Percentiles rank a stretch among this genome's conserved stretches.
phyloP scores from a whole-genome alignment of 495 filamentous ascomycete species.

The Xylaria grammica region DNA sequence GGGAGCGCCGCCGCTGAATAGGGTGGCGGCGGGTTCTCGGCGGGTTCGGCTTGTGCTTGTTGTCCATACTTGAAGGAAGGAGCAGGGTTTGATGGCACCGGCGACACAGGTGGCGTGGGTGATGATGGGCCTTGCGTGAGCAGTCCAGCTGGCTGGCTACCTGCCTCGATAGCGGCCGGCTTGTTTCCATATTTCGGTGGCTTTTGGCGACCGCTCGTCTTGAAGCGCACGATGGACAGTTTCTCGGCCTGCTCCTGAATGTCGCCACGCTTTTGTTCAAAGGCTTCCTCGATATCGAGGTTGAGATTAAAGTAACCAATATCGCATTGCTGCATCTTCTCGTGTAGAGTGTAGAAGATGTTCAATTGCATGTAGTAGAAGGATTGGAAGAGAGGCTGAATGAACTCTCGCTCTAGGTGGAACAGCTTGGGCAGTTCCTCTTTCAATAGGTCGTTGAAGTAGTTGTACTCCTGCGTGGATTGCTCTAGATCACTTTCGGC shows the following conservation, averaged over 20 bases:
- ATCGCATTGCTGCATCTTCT: slow-evolving; percentile 94
- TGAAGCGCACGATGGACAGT: slow-evolving; percentile 84
- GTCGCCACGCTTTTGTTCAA: slow-evolving; percentile 83
- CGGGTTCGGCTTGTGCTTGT: slow-evolving; percentile 29
- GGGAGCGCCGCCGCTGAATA: slow-evolving; percentile 60
- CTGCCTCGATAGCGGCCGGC: slow-evolving; percentile 48
- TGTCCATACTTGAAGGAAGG: slow-evolving; percentile 33
- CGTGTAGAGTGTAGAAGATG: slow-evolving; percentile 98
- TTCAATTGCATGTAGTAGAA: slow-evolving; percentile 99
- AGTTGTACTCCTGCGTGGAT: slow-evolving; percentile 93
- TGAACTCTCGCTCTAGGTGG: slow-evolving; percentile 91
- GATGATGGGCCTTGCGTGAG: slow-evolving; percentile 46
- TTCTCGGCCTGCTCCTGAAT: slow-evolving; percentile 82
- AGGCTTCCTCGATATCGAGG: slow-evolving; percentile 87
- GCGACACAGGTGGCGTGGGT: neutral
- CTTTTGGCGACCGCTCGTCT: slow-evolving; percentile 72
- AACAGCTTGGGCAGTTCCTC: slow-evolving; percentile 95
- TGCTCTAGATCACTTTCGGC: slow-evolving; percentile 90
- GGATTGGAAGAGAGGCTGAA: slow-evolving; percentile 94
- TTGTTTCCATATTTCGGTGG: slow-evolving; percentile 57
- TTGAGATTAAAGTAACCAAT: slow-evolving; percentile 97
- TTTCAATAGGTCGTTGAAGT: slow-evolving; percentile 96
- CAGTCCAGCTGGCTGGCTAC: slow-evolving; percentile 43
- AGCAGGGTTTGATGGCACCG: slow-evolving; percentile 18
- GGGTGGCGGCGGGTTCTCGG: slow-evolving; percentile 57